Evolutionary conservation across 2,329 filamentous ascomycete species (phyloP).

Genomic region (Aspergillus sp.): DNA sequence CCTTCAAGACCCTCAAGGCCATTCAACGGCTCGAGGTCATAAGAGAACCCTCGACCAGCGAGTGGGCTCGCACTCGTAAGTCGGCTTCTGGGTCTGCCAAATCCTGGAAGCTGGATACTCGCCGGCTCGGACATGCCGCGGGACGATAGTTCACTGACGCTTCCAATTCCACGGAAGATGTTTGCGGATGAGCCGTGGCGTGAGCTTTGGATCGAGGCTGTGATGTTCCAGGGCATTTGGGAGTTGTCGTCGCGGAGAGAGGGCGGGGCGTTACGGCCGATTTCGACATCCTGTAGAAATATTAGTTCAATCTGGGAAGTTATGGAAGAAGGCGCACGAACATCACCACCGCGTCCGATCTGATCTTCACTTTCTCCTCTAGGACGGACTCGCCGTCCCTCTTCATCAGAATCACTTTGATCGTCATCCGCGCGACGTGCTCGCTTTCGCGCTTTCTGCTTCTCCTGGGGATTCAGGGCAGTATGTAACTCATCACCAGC

Average conservation of each 20-base stretch:
- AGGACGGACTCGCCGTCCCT: conserved; percentile 32
- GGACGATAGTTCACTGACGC: conserved; percentile 29
- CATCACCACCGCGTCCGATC: conserved; percentile 30
- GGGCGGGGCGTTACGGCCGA: conserved; percentile 61
- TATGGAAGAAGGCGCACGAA: conserved; percentile 8
- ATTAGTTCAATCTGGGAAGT: not conserved
- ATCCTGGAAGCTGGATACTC: conserved; percentile 17
- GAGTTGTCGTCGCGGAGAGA: conserved; percentile 62
- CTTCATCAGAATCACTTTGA: conserved; percentile 18
- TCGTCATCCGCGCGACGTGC: conserved; percentile 13
- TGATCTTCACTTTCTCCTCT: conserved; percentile 28
- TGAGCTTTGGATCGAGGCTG: conserved; percentile 49
- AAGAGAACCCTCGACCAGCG: conserved; percentile 42
- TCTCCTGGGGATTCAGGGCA: conserved; percentile 35
- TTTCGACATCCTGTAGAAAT: conserved; percentile 49
- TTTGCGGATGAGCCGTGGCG: conserved; percentile 35
- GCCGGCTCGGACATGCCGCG: conserved; percentile 13
- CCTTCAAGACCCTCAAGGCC: conserved; percentile 16
- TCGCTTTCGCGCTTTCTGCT: conserved; percentile 22
- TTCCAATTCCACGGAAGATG: conserved; percentile 27
- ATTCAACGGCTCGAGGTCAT: conserved; percentile 19
- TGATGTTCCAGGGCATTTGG: conserved; percentile 64
- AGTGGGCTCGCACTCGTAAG: conserved; percentile 57
- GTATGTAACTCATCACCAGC: conserved; percentile 50
- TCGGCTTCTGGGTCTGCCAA: conserved; percentile 42